Base-by-base conservation (phyloP, 2,329 filamentous ascomycete species). In the Aspergillus viridinutans region DNA sequence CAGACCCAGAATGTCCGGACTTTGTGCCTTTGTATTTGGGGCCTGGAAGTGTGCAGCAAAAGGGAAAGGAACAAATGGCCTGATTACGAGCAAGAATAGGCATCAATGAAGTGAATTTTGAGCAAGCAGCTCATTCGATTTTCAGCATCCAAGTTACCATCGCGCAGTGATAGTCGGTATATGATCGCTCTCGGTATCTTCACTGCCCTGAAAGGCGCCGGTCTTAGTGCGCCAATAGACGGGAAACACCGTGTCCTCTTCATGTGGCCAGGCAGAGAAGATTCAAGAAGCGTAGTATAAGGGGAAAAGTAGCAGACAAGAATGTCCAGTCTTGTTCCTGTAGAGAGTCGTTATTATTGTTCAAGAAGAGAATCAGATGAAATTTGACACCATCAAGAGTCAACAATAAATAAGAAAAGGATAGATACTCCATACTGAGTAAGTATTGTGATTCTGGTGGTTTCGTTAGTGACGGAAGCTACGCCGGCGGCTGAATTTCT, bases 401-500 rank as follows among this genome's bases (percentile, higher is more conserved):
- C 28, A 49, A 29, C 25, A 14, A 14, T 45, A n/a, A 28, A 28
- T 8, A 28, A 28, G n/a, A n/a, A n/a, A n/a, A n/a, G n/a, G 28
- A 4, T 29, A 28, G 26, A 28, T 28, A 29, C 28, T 35, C 3
- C 5, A 4, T 35, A 35, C 32, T 35, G 32, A 35, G 26, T 49
- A 25, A 35, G 26, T 49, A 25, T 50, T 45, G 14, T 21, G 10
- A 53, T 32, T 53, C 38, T 50, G 42, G 43, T 50, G 45, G 50
- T 57, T 56, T 60, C 52, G 50, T 61, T 65, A 69, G 70, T 73
- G 70, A 73, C 71, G 61, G 64, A 70, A 64, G 68, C 72, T 73
- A 74, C 72, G 71, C 72, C 63, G 67, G 62, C 65, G 66, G 65
- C 67, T 64, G 69, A 67, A 72, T 62, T 68, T 69, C 68, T 66